phyloP scores from a whole-genome alignment of 306 rosid genomes.

The Herpetospermum pedunculosum region DNA sequence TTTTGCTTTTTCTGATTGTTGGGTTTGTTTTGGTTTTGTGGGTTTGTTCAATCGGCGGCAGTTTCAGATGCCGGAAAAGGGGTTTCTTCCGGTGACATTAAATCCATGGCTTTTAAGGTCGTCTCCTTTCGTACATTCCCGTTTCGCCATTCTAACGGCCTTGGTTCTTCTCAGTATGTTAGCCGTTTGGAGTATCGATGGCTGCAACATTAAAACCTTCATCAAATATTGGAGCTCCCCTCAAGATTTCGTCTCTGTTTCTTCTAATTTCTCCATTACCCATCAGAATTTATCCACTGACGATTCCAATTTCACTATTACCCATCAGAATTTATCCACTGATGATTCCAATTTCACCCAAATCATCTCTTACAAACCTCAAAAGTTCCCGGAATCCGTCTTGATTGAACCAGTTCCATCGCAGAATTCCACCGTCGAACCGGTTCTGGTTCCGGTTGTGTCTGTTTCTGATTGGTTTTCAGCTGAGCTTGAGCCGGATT shows the following conservation, averaged over 20 bases:
- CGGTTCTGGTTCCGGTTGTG: conserved; percentile 14
- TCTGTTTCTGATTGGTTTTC: conserved; percentile 36
- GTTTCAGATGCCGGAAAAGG: conserved; percentile 59
- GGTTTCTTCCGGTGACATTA: conserved; percentile 13
- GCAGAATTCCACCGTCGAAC: conserved; percentile 14
- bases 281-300: conserved; percentile 15
- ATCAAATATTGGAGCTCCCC: conserved; percentile 38
- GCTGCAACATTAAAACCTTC: conserved; percentile 31
- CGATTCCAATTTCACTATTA: conserved; percentile 21
- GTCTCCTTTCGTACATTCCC: conserved; percentile 46
- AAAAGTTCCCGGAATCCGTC: conserved; percentile 12
- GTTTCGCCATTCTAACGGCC: conserved; percentile 40
- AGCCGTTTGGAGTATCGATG: conserved; percentile 61
- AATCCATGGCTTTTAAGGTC: conserved; percentile 27
- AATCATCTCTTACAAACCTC: conserved; percentile 16
- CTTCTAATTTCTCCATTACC: conserved; percentile 22
- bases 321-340: conserved; percentile 14
- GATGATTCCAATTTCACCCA: conserved; percentile 20
- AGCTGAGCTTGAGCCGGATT: conserved; percentile 43
- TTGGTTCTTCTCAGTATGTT: conserved; percentile 45
- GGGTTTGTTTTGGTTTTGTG: background rate
- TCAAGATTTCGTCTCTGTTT: conserved; percentile 28
- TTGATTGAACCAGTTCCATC: conserved; percentile 15
- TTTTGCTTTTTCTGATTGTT: background rate
- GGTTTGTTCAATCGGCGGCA: conserved; percentile 2